phyloP scores from a whole-genome alignment of 495 filamentous ascomycete genomes.

The Jackrogersella multiformis region DNA sequence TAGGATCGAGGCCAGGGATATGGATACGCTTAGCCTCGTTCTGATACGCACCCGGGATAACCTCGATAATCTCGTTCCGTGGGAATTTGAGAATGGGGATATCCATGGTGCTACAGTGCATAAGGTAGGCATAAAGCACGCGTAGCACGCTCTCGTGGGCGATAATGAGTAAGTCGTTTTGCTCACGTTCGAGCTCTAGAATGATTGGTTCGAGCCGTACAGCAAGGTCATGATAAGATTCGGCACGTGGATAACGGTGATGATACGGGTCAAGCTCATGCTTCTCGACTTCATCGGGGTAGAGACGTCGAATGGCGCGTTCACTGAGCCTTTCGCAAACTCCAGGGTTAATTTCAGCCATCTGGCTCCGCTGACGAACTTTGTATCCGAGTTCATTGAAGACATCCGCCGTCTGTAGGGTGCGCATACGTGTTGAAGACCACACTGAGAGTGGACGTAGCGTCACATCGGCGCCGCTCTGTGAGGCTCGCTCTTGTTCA shows the following conservation, averaged over 20 bases:
- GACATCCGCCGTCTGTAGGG: slow-evolving; percentile 88
- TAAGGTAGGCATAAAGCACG: slow-evolving; percentile 96
- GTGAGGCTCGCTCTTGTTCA: slow-evolving; percentile 76
- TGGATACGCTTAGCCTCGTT: slow-evolving; percentile 91
- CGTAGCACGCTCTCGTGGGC: slow-evolving; percentile 96
- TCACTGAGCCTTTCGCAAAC: slow-evolving; percentile 92
- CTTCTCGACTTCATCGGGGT: slow-evolving; percentile 88
- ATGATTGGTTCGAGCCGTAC: slow-evolving; percentile 99
- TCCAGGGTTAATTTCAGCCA: slow-evolving; percentile 96
- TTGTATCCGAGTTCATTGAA: slow-evolving; percentile 80
- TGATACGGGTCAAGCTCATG: slow-evolving; percentile 97
- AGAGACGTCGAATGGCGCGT: slow-evolving; percentile 77
- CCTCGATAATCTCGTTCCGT: slow-evolving; percentile 97
- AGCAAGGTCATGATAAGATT: slow-evolving; percentile 99
- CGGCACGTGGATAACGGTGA: slow-evolving; percentile 93
- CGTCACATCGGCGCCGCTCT: slow-evolving; percentile 72
- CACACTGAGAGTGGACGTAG: slow-evolving; percentile 87
- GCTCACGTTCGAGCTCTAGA: slow-evolving; percentile 94
- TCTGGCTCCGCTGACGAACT: slow-evolving; percentile 88
- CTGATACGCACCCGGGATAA: slow-evolving; percentile 96
- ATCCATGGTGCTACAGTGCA: slow-evolving; percentile 97
- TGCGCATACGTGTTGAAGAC: slow-evolving; percentile 91
- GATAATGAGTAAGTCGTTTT: slow-evolving; percentile 96
- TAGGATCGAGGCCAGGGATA: slow-evolving; percentile 63
- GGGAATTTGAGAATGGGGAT: slow-evolving; percentile 95